Evolutionary conservation across 2,329 filamentous ascomycete species (phyloP).

Genomic region (Bipolaris oryzae): DNA sequence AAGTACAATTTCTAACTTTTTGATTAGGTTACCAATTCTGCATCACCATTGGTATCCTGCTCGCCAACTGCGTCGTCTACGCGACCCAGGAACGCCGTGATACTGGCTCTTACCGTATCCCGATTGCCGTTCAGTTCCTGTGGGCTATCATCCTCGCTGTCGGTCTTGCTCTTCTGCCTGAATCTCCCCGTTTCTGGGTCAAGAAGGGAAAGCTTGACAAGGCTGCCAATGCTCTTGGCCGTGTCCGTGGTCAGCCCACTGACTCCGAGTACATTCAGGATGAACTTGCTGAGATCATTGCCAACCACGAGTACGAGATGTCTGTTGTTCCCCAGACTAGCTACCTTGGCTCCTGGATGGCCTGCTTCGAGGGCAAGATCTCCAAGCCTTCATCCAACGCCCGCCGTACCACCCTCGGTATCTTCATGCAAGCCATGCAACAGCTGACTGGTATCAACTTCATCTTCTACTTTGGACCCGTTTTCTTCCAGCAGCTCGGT

Average conservation of each 20-base stretch:
- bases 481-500: constrained; percentile 80
- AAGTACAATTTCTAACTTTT: background rate
- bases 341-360: constrained; percentile 64
- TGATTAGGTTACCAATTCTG: constrained; percentile 72
- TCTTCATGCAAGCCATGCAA: constrained; percentile 58
- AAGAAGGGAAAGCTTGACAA: constrained; percentile 73
- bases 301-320: constrained; percentile 89
- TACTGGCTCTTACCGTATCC: constrained; percentile 75
- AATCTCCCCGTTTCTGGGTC: constrained; percentile 86
- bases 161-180: constrained; percentile 78
- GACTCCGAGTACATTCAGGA: constrained; percentile 79
- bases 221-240: constrained; percentile 68
- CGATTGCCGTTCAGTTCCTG: constrained; percentile 78
- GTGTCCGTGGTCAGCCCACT: constrained; percentile 74
- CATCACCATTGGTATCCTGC: constrained; percentile 78
- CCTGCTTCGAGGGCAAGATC: constrained; percentile 64
- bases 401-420: constrained; percentile 56
- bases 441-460: constrained; percentile 86
- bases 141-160: constrained; percentile 78
- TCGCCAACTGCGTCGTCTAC: constrained; percentile 79
- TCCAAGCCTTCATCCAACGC: constrained; percentile 58
- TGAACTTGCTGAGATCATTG: constrained; percentile 85
- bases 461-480: constrained; percentile 65
- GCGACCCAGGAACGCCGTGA: constrained; percentile 68
- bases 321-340: constrained; percentile 53